Evolutionary conservation across 2,329 filamentous ascomycete species (phyloP), one percentile per base, ranked within the genome.

Genomic region (Apiospora marii): DNA sequence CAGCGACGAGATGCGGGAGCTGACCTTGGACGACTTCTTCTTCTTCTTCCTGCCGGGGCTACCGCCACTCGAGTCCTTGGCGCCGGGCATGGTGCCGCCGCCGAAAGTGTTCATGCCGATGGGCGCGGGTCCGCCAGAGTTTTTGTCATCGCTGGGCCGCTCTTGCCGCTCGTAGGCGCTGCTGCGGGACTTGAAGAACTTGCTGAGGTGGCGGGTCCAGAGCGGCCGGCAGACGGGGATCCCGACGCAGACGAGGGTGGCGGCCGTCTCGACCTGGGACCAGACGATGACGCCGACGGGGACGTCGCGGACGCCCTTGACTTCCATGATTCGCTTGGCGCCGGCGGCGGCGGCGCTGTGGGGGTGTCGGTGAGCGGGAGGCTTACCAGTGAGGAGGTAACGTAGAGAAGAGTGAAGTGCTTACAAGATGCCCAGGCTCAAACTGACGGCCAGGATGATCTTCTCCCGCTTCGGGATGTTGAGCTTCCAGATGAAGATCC

Each of bases 221-320:
- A 71, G n/a, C 8, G 77, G 76, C 2, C 74, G 75, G 24, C 73
- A 77, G 14, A 75, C 72, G 13, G 76, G 74, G 27, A 78, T 76
- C 4, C 74, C 74, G 44, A 77, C 73, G 43, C 75, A 73, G 24
- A 77, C 73, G n/a, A 78, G 69, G 5, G 74, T 78, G 14, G 74
- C 73, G 22, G 74, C 51, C 14, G 74, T 73, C 49, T 77, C 76
- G 5, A 74, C 74, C 1, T 72, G 69, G 37, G 76, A 74, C 77
- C 75, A 78, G 12, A 75, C 68, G 46, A 77, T 73, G 30, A 78
- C 73, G 14, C 61, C 70, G 13, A 75, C 71, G 7, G 74, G 74
- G 0, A 76, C 74, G 43, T 76, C 74, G 14, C 72, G 74, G 30
- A 75, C 74, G 41, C 69, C 74, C 22, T 72, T 71, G 10, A 73